Conservation (phyloP, 2,329 filamentous ascomycete genomes). For the Hymenoscyphus repandus region DNA sequence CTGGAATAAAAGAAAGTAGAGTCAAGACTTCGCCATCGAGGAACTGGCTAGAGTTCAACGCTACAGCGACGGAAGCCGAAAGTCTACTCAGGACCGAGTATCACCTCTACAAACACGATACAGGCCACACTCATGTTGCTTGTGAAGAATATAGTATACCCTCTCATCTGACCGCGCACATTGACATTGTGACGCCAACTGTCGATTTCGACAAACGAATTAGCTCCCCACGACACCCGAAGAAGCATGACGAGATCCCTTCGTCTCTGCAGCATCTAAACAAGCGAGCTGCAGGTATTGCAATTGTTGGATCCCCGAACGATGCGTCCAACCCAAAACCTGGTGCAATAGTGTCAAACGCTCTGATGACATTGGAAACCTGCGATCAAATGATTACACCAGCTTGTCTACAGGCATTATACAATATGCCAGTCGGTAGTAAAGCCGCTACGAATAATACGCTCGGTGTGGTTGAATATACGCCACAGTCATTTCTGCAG, state of each 20-base stretch:
- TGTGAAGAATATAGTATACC: slow-evolving; percentile 30
- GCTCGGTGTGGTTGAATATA: slow-evolving; percentile 51
- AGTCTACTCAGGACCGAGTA: slow-evolving; percentile 48
- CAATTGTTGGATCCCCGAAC: slow-evolving; percentile 27
- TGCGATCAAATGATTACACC: slow-evolving; percentile 54
- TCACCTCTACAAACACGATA: slow-evolving; percentile 47
- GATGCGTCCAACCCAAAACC: slow-evolving; percentile 25
- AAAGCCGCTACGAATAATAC: slow-evolving; percentile 39
- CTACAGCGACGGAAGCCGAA: slow-evolving; percentile 38
- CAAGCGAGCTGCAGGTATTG: slow-evolving; percentile 13
- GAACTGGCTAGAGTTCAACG: slow-evolving; percentile 31
- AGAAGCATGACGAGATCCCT: slow-evolving; percentile 38
- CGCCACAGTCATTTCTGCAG: slow-evolving; percentile 47
- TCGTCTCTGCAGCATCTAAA: slow-evolving; percentile 22
- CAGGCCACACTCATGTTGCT: slow-evolving; percentile 36
- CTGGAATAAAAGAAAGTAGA: slow-evolving; percentile 44
- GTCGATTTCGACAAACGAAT: slow-evolving; percentile 30
- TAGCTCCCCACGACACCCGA: slow-evolving; percentile 7
- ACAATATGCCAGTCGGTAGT: slow-evolving; percentile 39
- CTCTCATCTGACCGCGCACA: slow-evolving; percentile 24
- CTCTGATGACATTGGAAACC: slow-evolving; percentile 25
- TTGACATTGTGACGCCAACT: slow-evolving; percentile 31
- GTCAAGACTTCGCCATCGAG: slow-evolving; percentile 39
- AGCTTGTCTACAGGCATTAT: slow-evolving; percentile 49
- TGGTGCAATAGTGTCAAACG: slow-evolving; percentile 21